Evolutionary conservation across 2,329 filamentous ascomycete genomes (phyloP).

Genomic region (Exophiala bonariae): DNA sequence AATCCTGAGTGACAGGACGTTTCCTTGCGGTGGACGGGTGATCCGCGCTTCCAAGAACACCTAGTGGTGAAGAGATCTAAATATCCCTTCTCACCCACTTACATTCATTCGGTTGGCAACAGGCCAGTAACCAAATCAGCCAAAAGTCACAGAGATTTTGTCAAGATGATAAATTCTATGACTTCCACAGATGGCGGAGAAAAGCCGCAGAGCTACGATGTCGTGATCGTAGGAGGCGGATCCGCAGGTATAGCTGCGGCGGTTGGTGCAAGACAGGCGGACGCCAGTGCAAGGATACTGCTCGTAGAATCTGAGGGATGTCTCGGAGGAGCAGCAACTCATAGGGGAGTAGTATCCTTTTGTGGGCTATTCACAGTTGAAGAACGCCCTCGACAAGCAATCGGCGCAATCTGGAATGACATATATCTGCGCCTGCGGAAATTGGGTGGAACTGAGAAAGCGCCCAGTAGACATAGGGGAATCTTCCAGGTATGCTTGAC

Average conservation of each 20-base stretch:
- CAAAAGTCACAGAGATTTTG: too few relatives aligned
- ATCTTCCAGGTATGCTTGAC: constrained; percentile 9
- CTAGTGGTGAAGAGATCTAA: too few relatives aligned
- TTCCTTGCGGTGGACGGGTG: too few relatives aligned
- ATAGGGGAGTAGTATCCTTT: constrained; percentile 3
- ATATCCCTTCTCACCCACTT: too few relatives aligned
- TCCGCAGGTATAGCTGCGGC: not conserved
- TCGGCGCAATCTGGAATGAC: constrained; percentile 1
- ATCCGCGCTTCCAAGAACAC: too few relatives aligned
- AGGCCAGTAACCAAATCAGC: too few relatives aligned
- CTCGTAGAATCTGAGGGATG: constrained; percentile 3
- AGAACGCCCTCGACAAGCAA: constrained; percentile 1
- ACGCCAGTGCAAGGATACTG: not conserved
- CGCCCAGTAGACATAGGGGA: constrained; percentile 1
- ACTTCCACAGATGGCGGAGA: too few relatives aligned
- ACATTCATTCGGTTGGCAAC: too few relatives aligned
- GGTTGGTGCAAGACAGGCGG: constrained; percentile 2
- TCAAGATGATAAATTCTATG: too few relatives aligned
- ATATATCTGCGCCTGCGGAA: not conserved
- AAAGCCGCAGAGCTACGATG: too few relatives aligned
- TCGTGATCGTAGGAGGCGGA: too few relatives aligned
- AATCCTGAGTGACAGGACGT: too few relatives aligned
- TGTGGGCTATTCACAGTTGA: constrained; percentile 6
- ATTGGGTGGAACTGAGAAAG: not conserved
- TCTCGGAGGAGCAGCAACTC: constrained; percentile 6